Evolutionary conservation across 2,329 filamentous ascomycete species (phyloP), one percentile per base, ranked within the genome.

Genomic region (Exophiala xenobiotica): DNA sequence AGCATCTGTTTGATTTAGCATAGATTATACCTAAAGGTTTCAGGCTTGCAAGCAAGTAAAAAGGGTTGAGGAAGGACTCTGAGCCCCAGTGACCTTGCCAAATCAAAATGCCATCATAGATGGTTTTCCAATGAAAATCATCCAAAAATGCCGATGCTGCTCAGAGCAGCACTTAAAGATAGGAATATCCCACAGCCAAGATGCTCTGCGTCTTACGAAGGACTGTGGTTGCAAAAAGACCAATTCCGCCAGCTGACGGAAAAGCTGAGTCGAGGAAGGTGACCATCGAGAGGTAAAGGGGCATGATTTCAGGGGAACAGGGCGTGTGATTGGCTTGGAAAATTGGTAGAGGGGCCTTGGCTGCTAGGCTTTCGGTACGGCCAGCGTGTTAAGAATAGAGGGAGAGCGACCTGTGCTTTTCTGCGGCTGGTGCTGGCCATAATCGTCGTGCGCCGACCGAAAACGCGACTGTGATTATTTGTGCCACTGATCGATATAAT

Each of bases 341-440:
- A 14, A 35, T 40, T 3, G 18, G 37, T 12, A 40, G 37, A 40
- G 27, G 19, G 35, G 38, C 27, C 11, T 16, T 19, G 14, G 11
- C n/a, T 31, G 37, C 37, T 33, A 33, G 22, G 16, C 19, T 18
- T 44, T 22, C n/a, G 38, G 38, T 38, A 20, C 20, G 23, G 54
- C 47, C 54, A 57, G 54, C 54, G 54, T 57, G 54, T 57, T 57
- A 57, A 54, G 16, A 26, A 39, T 16, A 44, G 16, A 27, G 41
- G 38, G 9, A 23, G 6, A 2, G 19, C 12, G 16, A 2, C 16
- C 16, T 22, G 38, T 22, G 38, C 22, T n/a, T n/a, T n/a, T n/a
- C n/a, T n/a, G n/a, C n/a, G n/a, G n/a, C n/a, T n/a, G n/a, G n/a
- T n/a, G n/a, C n/a, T n/a, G n/a, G n/a, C n/a, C n/a, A n/a, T n/a